Percentiles rank a stretch among this genome's conserved stretches.
Conservation (phyloP, 2,329 filamentous ascomycete species). For the Paecilomyces sp. region DNA sequence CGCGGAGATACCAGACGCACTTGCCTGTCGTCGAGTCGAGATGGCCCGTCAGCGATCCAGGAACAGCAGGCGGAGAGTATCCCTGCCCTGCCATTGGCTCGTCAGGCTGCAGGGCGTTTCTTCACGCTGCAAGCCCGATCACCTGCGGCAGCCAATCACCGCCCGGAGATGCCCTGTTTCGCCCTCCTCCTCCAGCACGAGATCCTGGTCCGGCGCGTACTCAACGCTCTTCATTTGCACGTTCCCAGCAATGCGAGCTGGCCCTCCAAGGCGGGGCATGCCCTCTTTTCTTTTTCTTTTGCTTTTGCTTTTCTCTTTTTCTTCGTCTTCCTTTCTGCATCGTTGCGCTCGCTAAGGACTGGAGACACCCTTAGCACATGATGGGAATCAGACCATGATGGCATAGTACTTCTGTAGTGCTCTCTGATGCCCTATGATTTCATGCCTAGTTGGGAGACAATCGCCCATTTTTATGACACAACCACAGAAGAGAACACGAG, state of each 20-base stretch:
- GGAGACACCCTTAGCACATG: background rate
- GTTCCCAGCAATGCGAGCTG: background rate
- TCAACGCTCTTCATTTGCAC: background rate
- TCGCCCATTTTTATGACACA: background rate
- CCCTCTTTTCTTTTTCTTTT: too few species aligned
- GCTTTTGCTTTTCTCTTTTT: too few species aligned
- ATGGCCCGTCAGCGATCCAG: background rate
- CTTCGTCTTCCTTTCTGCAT: too few species aligned
- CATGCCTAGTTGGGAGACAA: background rate
- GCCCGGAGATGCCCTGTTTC: background rate
- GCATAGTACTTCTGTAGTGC: background rate
- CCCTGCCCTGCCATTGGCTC: slow-evolving; percentile 8
- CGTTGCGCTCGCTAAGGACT: background rate
- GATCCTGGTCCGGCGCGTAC: slow-evolving; percentile 2
- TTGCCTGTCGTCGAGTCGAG: too few species aligned
- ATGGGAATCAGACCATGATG: background rate
- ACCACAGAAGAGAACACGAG: background rate
- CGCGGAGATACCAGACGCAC: background rate
- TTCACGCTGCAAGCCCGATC: slow-evolving; percentile 15
- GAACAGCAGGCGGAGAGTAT: background rate
- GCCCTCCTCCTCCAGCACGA: background rate
- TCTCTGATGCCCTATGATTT: too few species aligned
- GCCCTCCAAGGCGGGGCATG: background rate
- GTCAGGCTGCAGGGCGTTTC: slow-evolving; percentile 11
- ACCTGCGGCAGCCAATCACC: background rate